Evolutionary conservation across 1,284 basidiomycete genomes (phyloP), one percentile per base, ranked within the genome.

Genomic region (Lignosus rhinocerotis): DNA sequence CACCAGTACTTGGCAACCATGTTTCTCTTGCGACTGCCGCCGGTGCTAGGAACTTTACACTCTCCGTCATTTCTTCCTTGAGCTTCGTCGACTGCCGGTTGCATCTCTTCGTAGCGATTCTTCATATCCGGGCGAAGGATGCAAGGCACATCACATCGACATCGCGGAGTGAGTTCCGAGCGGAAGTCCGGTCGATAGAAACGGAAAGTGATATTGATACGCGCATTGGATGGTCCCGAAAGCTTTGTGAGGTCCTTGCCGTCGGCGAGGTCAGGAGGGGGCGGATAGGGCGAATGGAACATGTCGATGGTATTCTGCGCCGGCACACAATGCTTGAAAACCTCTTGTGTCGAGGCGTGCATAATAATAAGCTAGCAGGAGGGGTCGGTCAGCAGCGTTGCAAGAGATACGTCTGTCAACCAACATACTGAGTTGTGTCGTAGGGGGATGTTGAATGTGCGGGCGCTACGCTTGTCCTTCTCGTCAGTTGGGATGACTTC

Each of bases 301-400:
- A 90, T 67, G 69, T 96, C 94, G 52, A 96, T 80, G 0, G 85
- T 80, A 38, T 80, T 75, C 64, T 93, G 91, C 0, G 89, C 85
- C 3, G 92, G 93, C 11, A 95, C 81, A 8, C 83, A 80, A 64
- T 92, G 90, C 66, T 97, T 97, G 78, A 89, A 98, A 19, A 80
- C 79, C 73, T 98, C 94, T 76, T 98, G 95, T 61, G 87, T 90
- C 1, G 90, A 88, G 0, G 92, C 92, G 65, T 95, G 92, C 95
- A 98, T 98, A 66, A 96, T 90, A n/a, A 85, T 80, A 34, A 94
- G 77, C 87, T 92, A 44, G 17, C 9, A 5, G 9, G 0, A n/a
- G 3, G 7, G 1, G 17, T 8, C 21, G 16, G 12, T 54, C 2
- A 41, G 17, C 9, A 16, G 14, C 14, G 16, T 34, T 19, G 51